phyloP scores from a whole-genome alignment of 768 basidiomycete genomes.

The Mycena amicta region DNA sequence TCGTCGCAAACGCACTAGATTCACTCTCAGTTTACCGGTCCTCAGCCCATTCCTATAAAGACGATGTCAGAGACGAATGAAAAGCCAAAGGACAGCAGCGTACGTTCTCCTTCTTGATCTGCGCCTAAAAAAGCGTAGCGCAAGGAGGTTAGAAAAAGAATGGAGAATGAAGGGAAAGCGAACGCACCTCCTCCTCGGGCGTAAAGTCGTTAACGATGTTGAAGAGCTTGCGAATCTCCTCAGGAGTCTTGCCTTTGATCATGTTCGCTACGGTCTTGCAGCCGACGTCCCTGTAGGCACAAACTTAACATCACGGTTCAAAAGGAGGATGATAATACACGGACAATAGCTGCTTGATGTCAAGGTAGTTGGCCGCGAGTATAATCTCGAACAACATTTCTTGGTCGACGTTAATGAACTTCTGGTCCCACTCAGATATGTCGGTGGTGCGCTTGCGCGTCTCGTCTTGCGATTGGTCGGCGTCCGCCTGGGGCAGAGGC shows the following conservation, averaged over 20 bases:
- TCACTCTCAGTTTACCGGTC: constrained; percentile 63
- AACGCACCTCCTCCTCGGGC: constrained; percentile 83
- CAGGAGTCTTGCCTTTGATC: constrained; percentile 99
- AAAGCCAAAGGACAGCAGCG: neutral
- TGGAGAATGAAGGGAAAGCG: constrained; percentile 13
- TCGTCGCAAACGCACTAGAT: too few species aligned
- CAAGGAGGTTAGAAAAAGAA: constrained; percentile 2
- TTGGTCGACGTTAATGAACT: constrained; percentile 98
- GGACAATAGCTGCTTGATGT: constrained; percentile 97
- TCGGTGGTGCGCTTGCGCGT: constrained; percentile 96
- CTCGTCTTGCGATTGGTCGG: constrained; percentile 85
- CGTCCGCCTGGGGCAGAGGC: constrained; percentile 83
- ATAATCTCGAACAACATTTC: constrained; percentile 99
- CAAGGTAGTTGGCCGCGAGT: constrained; percentile 98
- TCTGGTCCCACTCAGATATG: constrained; percentile 99
- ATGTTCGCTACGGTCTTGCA: constrained; percentile 99
- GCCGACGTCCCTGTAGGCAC: constrained; percentile 81
- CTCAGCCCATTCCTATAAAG: constrained; percentile 86
- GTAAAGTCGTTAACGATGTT: constrained; percentile 99
- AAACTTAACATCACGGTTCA: neutral
- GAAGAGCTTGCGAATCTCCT: constrained; percentile 98
- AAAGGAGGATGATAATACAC: constrained; percentile 28
- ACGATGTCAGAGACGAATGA: constrained; percentile 5
- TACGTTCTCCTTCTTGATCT: constrained; percentile 99
- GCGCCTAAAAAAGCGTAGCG: too few species aligned